These are phyloP conservation scores for Neonectria coccinea DNA, from an alignment of 2,329 filamentous ascomycete species.

Conservation along the genomic window DNA sequence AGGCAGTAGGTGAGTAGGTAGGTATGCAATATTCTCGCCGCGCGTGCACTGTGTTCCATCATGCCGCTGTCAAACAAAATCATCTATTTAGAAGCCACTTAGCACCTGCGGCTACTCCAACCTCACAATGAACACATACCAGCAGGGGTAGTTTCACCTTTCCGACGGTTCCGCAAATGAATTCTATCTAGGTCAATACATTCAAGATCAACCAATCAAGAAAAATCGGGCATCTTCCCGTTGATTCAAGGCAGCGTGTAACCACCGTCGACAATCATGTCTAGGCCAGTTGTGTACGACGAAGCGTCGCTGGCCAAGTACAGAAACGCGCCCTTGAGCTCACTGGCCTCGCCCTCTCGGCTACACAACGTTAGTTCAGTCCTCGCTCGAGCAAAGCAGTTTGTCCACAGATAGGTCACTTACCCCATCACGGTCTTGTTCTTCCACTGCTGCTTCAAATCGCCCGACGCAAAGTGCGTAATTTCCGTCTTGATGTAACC, in stretches of 20 bases:
- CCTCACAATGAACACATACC: neutral
- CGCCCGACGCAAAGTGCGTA: slow-evolving; percentile 70
- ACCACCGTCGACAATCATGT: slow-evolving; percentile 81
- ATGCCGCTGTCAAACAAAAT: neutral
- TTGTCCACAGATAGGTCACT: slow-evolving; percentile 40
- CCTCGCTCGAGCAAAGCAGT: neutral
- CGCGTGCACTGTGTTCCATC: neutral
- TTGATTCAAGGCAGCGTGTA: slow-evolving; percentile 66
- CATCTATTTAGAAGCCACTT: neutral
- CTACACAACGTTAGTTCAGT: slow-evolving; percentile 49
- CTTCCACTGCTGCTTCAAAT: slow-evolving; percentile 79
- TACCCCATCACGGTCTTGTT: slow-evolving; percentile 83
- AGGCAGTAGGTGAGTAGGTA: too few species aligned
- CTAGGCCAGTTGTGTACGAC: slow-evolving; percentile 82
- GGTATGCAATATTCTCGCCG: neutral
- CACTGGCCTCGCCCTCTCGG: slow-evolving; percentile 76
- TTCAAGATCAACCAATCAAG: neutral
- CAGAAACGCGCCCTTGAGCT: slow-evolving; percentile 86
- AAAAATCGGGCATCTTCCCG: neutral
- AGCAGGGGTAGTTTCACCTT: neutral
- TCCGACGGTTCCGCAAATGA: neutral
- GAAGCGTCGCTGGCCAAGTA: slow-evolving; percentile 85
- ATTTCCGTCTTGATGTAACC: slow-evolving; percentile 83
- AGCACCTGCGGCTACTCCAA: too few species aligned
- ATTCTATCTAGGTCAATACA: neutral